Base-by-base conservation (phyloP, 2,329 filamentous ascomycete genomes). In the Fusarium sp. region DNA sequence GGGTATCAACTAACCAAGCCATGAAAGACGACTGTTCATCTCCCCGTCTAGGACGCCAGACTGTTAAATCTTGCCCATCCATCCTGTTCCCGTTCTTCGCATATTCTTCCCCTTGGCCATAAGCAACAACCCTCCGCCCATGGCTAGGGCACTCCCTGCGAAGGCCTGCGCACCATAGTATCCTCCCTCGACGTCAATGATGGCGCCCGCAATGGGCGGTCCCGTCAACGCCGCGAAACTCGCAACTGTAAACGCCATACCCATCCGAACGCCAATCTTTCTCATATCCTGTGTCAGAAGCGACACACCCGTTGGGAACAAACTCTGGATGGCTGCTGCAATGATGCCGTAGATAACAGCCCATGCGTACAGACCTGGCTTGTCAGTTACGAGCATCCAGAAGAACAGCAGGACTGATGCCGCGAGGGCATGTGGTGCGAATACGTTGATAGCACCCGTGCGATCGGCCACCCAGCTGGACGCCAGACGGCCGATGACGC, bases 241-340 rank as follows among this genome's bases (percentile, higher is more conserved):
- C 69, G 86, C 85, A 59, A 89, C 85, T 0, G 86, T 89, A 54
- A 91, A 90, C 1, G 86, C 82, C 89, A 91, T 90, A 56, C 89
- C 89, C 79, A 90, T 88, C 10, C 89, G 81, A 3, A 87, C 85
- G 1, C 89, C 89, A 20, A 86, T 82, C 79, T 87, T 89, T 9
- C 83, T 77, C 68, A 87, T 80, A 76, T 90, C 88, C 6, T 82
- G 83, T 2, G 87, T 89, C 66, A 91, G 81, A 47, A 87, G 88
- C 59, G 86, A 88, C 47, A 93, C 76, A 0, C 87, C 76, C 0
- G 90, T 90, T 0, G 91, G 91, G 77, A 93, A 92, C 8, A 94
- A 79, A 2, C 87, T 87, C 82, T 93, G 91, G 45, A 93, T 88
- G 0, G 85, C 89, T 1, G 90, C 91, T 0, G 87, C 89, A 1